These are phyloP conservation scores for Parachlorella kessleri DNA, from an alignment of 139 green algal genomes.

Conservation along the genomic window DNA sequence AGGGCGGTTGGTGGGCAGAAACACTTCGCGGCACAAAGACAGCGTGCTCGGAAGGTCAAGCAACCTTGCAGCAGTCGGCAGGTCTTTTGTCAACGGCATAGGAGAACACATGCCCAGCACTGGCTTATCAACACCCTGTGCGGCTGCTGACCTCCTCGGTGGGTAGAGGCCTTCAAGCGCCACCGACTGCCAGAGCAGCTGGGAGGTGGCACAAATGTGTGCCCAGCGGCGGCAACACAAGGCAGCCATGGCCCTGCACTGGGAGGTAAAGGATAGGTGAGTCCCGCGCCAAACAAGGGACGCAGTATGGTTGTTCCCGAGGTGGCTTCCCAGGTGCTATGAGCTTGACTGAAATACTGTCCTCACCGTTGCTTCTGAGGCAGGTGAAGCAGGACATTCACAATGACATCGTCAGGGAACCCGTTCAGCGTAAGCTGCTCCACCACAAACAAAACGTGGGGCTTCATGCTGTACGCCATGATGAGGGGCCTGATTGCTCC, in stretches of 20 bases:
- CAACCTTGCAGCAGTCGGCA: no score
- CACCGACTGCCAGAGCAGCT: slow-evolving; percentile 10
- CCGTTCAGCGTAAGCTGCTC: no score
- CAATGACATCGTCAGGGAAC: slow-evolving; percentile 17
- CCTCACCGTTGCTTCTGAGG: slow-evolving; percentile 12
- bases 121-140: no score
- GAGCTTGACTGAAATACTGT: neutral
- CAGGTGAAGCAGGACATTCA: neutral
- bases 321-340: neutral
- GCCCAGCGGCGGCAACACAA: slow-evolving; percentile 16
- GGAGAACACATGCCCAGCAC: no score
- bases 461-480: no score
- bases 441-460: no score
- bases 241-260: slow-evolving; percentile 7
- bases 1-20: neutral
- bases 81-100: no score
- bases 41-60: neutral
- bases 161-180: no score
- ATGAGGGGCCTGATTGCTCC: no score
- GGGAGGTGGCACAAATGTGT: neutral
- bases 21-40: neutral
- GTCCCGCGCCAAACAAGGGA: neutral
- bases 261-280: neutral
- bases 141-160: no score
- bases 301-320: neutral